Base-by-base conservation (phyloP, 2,329 filamentous ascomycete species). In the Scedosporium minutisporum region DNA sequence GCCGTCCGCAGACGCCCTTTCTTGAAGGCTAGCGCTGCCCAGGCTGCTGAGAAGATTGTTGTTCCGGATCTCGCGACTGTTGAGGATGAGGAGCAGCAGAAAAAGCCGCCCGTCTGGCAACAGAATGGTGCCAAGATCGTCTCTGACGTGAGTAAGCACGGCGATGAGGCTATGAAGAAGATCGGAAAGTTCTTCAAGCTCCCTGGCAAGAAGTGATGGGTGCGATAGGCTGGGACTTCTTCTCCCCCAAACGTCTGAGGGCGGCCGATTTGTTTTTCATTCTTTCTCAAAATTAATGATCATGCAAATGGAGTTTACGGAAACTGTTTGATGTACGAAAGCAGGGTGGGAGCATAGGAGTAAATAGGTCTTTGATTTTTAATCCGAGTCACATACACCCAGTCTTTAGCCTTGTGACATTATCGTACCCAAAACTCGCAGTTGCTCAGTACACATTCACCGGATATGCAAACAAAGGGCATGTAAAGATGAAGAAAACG, bases 181-280 rank as follows among this genome's bases (percentile, higher is more conserved):
- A 65, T 81, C 64, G 88, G 88, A 21, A 91, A 90, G 72, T 91
- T 89, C 83, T 74, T 93, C 48, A 89, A 89, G 73, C 75, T 88
- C 62, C 79, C 86, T 33, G 85, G 84, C 6, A 92, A 90, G 81
- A 92, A 91, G 77, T 89, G 66, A 62, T 61, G 4, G 25, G 58
- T 23, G 41, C n/a, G 59, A 23, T 48, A 58, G 1, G n/a, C 18
- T 5, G 33, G 3, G 5, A 29, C 14, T 9, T 27, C 16, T 9
- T n/a, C 9, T 38, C 10, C 10, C 33, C 10, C 33, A 4, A 38
- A 38, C 33, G 33, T 38, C 33, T 38, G 4, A 23, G 53, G 12
- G n/a, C 29, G 33, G 33, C 2, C 16, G 29, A 16, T 58, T 38
- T 33, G 14, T 58, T n/a, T 55, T 29, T 25, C 23, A 23, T 27